Conservation (phyloP, 1,284 basidiomycete genomes). For the Phylloboletellus chloephorus region DNA sequence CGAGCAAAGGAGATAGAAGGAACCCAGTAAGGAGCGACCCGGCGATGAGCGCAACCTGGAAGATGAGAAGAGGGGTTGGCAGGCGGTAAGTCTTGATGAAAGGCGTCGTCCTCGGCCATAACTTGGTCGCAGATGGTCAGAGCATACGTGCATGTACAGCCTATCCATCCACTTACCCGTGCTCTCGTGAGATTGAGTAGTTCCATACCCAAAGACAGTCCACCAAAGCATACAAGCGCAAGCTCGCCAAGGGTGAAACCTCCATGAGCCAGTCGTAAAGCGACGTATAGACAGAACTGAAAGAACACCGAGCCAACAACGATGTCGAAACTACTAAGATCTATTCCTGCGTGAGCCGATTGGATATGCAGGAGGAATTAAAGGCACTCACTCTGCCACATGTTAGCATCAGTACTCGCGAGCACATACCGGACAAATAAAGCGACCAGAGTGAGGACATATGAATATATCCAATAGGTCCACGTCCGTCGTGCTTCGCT, state of each 20-base stretch:
- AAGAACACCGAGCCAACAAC: constrained; percentile 76
- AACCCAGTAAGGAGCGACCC: constrained; percentile 91
- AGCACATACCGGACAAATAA: constrained; percentile 47
- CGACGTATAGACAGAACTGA: constrained; percentile 87
- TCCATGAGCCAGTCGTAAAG: constrained; percentile 83
- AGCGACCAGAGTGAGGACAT: constrained; percentile 45
- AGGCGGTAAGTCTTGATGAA: constrained; percentile 91
- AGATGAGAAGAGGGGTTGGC: constrained; percentile 87
- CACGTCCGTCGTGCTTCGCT: constrained; percentile 57
- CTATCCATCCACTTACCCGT: constrained; percentile 47
- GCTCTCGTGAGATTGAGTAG: constrained; percentile 76
- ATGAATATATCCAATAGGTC: constrained; percentile 60
- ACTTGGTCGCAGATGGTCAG: constrained; percentile 40
- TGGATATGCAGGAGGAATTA: constrained; percentile 4
- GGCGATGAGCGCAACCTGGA: constrained; percentile 90
- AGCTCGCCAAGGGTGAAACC: constrained; percentile 96
- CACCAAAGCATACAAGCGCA: constrained; percentile 82
- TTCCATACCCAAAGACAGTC: constrained; percentile 85
- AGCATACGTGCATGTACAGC: not conserved
- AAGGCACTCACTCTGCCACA: constrained; percentile 62
- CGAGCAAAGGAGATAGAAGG: constrained; percentile 89
- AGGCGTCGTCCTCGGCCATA: constrained; percentile 75
- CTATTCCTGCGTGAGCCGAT: constrained; percentile 36
- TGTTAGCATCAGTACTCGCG: constrained; percentile 37
- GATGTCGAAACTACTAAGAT: constrained; percentile 77